Conservation (phyloP, 768 basidiomycete species). For the Tulasnella sp. region DNA sequence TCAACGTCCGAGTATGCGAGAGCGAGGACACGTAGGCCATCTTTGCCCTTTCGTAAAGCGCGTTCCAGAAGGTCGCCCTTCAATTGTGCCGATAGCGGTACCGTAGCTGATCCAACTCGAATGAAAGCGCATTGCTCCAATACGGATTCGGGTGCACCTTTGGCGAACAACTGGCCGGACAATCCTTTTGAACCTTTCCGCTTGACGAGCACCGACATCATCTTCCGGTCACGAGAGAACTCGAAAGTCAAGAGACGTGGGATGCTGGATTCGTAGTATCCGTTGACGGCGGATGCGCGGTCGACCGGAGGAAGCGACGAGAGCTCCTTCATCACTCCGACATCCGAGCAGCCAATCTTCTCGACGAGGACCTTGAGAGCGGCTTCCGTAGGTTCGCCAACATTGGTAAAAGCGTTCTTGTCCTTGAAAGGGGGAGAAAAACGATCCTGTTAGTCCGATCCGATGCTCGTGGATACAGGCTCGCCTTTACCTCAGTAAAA, state of each 20-base stretch:
- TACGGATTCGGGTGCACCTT: conserved; percentile 94
- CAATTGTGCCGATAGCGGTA: conserved; percentile 58
- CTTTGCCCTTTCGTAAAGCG: conserved; percentile 64
- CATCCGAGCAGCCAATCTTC: conserved; percentile 75
- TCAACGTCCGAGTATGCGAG: conserved; percentile 76
- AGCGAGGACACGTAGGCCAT: conserved; percentile 85
- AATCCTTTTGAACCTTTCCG: conserved; percentile 40
- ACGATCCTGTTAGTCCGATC: neutral
- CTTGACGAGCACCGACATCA: conserved; percentile 93
- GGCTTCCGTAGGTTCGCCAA: conserved; percentile 97
- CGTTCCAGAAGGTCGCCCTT: conserved; percentile 53
- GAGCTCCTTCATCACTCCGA: conserved; percentile 37
- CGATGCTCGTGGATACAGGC: neutral
- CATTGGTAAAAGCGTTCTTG: conserved; percentile 64
- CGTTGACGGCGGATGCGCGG: conserved; percentile 79
- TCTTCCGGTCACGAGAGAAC: conserved; percentile 96
- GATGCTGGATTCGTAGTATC: conserved; percentile 66
- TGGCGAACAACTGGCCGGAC: conserved; percentile 74
- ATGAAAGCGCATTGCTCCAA: conserved; percentile 79
- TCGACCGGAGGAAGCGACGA: conserved; percentile 45
- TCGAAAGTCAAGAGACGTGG: conserved; percentile 88
- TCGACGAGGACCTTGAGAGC: conserved; percentile 91
- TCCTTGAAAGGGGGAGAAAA: conserved; percentile 50
- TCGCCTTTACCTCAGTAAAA: conserved; percentile 55
- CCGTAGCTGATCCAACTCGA: conserved; percentile 49